Evolutionary conservation across 139 green algal species (phyloP), one percentile per base, ranked within the genome.

Genomic region (Trebouxia sp.): DNA sequence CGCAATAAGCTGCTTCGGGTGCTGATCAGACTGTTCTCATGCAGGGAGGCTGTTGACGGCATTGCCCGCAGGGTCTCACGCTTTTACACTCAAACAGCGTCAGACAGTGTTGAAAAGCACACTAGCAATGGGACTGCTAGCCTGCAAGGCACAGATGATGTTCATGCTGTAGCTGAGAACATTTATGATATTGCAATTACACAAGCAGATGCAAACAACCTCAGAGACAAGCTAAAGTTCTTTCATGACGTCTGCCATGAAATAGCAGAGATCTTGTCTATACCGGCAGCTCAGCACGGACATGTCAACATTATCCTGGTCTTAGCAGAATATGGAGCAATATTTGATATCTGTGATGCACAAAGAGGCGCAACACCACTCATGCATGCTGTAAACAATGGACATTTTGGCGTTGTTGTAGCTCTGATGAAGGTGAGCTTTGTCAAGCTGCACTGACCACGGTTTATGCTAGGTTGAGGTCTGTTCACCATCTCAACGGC

Each of bases 301-400:
- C 82, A 87, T 37, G 45, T 75, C 15, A 75, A 82, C 42, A 39
- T 87, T 30, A 83, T 88, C 50, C 41, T 78, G 12, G 20, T 85
- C 45, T 80, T 90, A 30, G 66, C 56, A 6, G 83, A 87, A n/a
- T 83, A 69, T 43, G 87, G 78, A 41, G 87, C 79, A 28, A 53
- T 87, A 15, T 48, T 87, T 37, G 74, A 81, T 48, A 79, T 81
- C 28, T 42, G 35, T 5, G 82, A 88, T 69, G 51, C 38, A 24
- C 55, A 72, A 28, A 66, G 82, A 32, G 53, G 80, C 8, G 86
- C 84, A 28, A 56, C 79, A 45, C 83, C 85, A 39, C 80, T 91
- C 10, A 89, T 89, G 83, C 83, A 88, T 47, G 87, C 87, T 22
- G 85, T 85, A 43, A 89, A 87, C 75, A 88, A 88, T 80, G 87